These are phyloP conservation scores for Aureoboletus auriporus DNA, from an alignment of 768 basidiomycete genomes.

Conservation along the genomic window DNA sequence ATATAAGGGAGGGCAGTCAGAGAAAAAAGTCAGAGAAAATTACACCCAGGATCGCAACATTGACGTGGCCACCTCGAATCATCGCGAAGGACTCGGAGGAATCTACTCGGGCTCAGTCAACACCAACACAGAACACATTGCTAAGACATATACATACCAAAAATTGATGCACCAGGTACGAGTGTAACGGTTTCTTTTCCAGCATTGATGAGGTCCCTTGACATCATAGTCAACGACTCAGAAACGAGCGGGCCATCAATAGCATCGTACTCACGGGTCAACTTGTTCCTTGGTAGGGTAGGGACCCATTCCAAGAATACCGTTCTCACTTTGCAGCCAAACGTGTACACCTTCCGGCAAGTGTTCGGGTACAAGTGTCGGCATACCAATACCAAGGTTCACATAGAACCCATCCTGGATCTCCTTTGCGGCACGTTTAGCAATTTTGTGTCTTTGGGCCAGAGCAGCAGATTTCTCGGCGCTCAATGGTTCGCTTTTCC, in stretches of 20 bases:
- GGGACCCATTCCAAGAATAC: slow-evolving; percentile 87
- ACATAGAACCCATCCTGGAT: slow-evolving; percentile 85
- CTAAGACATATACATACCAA: slow-evolving; percentile 50
- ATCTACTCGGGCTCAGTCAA: slow-evolving; percentile 35
- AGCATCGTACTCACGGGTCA: slow-evolving; percentile 60
- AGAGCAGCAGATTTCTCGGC: slow-evolving; percentile 53
- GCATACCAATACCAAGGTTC: slow-evolving; percentile 90
- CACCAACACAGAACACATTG: not conserved
- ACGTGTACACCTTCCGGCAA: slow-evolving; percentile 69
- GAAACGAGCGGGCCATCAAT: not conserved
- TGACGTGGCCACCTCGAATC: slow-evolving; percentile 96
- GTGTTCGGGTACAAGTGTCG: slow-evolving; percentile 81
- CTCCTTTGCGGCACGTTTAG: slow-evolving; percentile 84
- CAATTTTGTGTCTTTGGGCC: slow-evolving; percentile 68
- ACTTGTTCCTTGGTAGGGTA: slow-evolving; percentile 78
- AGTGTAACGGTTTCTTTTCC: slow-evolving; percentile 94
- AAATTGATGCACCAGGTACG: slow-evolving; percentile 86
- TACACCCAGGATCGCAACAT: slow-evolving; percentile 91
- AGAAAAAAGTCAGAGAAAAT: slow-evolving; percentile 24
- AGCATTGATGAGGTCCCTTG: slow-evolving; percentile 87
- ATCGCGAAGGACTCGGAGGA: slow-evolving; percentile 94
- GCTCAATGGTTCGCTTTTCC: slow-evolving; percentile 25
- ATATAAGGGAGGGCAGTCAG: slow-evolving; percentile 1
- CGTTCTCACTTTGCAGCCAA: slow-evolving; percentile 92
- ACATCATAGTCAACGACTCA: slow-evolving; percentile 2